Evolutionary conservation across 306 rosid species (phyloP), one percentile per base, ranked within the genome.

Genomic region (Vigna mungo): DNA sequence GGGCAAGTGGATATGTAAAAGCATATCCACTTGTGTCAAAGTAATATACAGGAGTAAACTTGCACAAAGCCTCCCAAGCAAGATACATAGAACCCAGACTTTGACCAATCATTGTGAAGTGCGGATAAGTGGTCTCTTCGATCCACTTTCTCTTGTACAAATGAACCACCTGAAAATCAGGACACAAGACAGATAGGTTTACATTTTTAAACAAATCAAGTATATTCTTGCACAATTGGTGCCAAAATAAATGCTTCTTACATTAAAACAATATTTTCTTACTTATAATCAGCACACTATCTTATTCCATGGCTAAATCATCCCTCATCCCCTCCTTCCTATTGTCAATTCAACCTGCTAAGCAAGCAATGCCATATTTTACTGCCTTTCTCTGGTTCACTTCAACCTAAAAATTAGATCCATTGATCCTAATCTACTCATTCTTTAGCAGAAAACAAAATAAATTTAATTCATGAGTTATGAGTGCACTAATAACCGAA

Each of bases 1-100:
- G 80, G 7, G 97, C 97, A 78, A 95, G 85, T 10, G 99, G 97
- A 80, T 95, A 92, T 2, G 99, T 92, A 75, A 95, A 94, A 34
- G 99, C 97, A 81, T 92, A 82, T 37, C 99, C 99, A 79, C 97
- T 88, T 27, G 99, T 90, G 78, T 95, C 97, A 70, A 95, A 81
- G 78, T 87, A 92, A 87, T 84, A 88, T 18, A 66, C 66, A 8
- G 98, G 98, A 34, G 96, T 92, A 74, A 88, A 86, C 62, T 88
- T 90, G 84, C 90, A 81, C 82, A 95, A 85, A 61, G 99, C 99
- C 81, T 95, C 97, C 97, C 96, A 92, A 0, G 88, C 82, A 60
- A 95, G 92, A 82, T 89, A 95, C 72, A 92, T 58, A 20, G 97
- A 92, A 53, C 99, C 97, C 30, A 92, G 75, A 83, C 97, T 92